Evolutionary conservation across 148 eudicot species (phyloP).

Genomic region (Camellia lanceoleosa): DNA sequence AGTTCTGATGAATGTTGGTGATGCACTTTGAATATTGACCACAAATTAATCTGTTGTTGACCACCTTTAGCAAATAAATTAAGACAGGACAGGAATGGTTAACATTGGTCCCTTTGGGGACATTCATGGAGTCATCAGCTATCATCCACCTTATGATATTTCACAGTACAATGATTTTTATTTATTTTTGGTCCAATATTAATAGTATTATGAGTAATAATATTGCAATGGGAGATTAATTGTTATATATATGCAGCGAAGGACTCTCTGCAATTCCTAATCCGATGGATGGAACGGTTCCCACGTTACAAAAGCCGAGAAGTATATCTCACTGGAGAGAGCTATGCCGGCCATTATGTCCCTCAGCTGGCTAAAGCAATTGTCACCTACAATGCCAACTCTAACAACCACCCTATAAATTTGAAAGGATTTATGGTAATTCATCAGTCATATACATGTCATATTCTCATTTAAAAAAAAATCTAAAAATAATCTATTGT

Average conservation of each 20-base stretch:
- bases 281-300: constrained; percentile 79
- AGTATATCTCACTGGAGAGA: constrained; percentile 73
- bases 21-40: no score
- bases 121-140: no score
- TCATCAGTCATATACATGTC: background rate
- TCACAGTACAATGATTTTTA: background rate
- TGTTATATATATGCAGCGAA: constrained; percentile 39
- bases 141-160: background rate
- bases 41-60: no score
- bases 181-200: background rate
- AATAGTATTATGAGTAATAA: background rate
- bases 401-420: constrained; percentile 48
- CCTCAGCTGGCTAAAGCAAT: constrained; percentile 83
- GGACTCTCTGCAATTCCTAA: constrained; percentile 68
- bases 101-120: no score
- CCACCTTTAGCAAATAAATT: background rate
- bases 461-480: background rate
- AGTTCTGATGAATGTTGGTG: no score
- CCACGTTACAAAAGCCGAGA: constrained; percentile 71
- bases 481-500: no score
- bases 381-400: constrained; percentile 46
- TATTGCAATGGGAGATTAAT: background rate
- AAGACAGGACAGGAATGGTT: background rate
- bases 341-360: constrained; percentile 95
- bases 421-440: constrained; percentile 89